These are phyloP conservation scores for Melastoma malabathricum DNA, from an alignment of 345 rosid species.

Conservation along the genomic window DNA sequence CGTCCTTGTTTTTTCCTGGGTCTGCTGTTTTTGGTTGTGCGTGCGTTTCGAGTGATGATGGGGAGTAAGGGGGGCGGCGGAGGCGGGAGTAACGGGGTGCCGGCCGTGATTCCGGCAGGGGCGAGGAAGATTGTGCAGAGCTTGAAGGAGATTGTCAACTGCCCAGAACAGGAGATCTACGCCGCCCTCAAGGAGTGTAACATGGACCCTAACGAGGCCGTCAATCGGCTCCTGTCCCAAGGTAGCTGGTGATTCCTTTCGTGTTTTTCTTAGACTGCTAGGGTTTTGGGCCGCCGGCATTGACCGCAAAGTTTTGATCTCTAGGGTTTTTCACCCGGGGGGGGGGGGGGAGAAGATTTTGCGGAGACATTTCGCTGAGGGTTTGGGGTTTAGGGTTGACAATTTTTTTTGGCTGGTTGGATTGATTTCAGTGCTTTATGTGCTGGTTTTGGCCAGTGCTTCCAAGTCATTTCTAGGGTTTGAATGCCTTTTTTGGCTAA, in stretches of 20 bases:
- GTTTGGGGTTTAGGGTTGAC: too few species aligned
- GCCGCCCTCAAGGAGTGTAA: constrained; percentile 87
- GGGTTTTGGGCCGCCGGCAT: neutral
- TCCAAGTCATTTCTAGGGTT: too few species aligned
- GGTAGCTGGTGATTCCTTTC: constrained; percentile 21
- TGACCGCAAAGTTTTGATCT: neutral
- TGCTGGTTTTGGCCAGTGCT: too few species aligned
- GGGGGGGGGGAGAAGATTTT: too few species aligned
- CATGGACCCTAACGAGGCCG: constrained; percentile 99
- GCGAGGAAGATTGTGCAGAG: constrained; percentile 81
- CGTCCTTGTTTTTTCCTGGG: too few species aligned
- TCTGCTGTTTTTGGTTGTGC: too few species aligned
- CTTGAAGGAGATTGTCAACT: constrained; percentile 94
- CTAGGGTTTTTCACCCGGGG: neutral
- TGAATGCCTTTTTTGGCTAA: too few species aligned
- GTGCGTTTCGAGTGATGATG: neutral
- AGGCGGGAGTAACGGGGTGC: constrained; percentile 44
- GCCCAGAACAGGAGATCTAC: constrained; percentile 88
- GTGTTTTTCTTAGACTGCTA: constrained; percentile 2
- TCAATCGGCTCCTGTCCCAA: constrained; percentile 87
- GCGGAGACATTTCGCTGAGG: too few species aligned
- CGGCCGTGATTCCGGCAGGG: constrained; percentile 49
- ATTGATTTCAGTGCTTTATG: too few species aligned
- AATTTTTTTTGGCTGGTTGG: too few species aligned
- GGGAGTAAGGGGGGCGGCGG: constrained; percentile 42